Conservation (phyloP, 495 filamentous ascomycete species). For the Aspergillus hancockii region DNA sequence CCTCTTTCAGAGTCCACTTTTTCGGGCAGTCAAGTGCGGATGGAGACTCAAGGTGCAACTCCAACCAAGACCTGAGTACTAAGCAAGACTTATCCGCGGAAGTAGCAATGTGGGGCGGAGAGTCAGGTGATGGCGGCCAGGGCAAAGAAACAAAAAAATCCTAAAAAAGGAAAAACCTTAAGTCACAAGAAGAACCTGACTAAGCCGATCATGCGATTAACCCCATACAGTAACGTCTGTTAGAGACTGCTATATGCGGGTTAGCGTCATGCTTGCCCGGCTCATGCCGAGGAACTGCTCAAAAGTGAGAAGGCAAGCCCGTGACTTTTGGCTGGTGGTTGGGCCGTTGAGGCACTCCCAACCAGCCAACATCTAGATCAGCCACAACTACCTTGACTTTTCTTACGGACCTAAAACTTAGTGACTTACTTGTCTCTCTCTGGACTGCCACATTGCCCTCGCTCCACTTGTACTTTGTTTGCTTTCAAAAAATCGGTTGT, state of each 20-base stretch:
- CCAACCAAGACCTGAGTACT: too few relatives aligned
- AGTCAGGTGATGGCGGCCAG: background rate
- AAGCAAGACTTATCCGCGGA: slow-evolving; percentile 6
- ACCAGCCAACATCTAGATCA: slow-evolving; percentile 4
- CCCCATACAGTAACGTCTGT: background rate
- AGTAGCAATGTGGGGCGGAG: slow-evolving; percentile 5
- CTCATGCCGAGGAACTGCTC: slow-evolving; percentile 9
- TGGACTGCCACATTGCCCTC: background rate
- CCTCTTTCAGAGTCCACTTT: slow-evolving; percentile 1
- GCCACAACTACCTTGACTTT: slow-evolving; percentile 9
- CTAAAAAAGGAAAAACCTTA: too few relatives aligned
- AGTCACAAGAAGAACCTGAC: background rate
- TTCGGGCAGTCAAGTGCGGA: background rate
- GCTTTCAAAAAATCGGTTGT: background rate
- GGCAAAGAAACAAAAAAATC: background rate
- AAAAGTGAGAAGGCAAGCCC: slow-evolving; percentile 4
- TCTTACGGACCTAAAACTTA: background rate
- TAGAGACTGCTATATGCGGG: slow-evolving; percentile 2
- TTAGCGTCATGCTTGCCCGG: slow-evolving; percentile 11
- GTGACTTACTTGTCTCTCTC: background rate
- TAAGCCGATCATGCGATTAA: background rate
- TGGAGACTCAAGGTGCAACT: background rate
- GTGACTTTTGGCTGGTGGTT: slow-evolving; percentile 18
- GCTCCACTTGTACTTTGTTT: background rate
- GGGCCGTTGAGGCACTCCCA: slow-evolving; percentile 20